Conservation (phyloP, 116 monocot species). For the Iris pallida region DNA sequence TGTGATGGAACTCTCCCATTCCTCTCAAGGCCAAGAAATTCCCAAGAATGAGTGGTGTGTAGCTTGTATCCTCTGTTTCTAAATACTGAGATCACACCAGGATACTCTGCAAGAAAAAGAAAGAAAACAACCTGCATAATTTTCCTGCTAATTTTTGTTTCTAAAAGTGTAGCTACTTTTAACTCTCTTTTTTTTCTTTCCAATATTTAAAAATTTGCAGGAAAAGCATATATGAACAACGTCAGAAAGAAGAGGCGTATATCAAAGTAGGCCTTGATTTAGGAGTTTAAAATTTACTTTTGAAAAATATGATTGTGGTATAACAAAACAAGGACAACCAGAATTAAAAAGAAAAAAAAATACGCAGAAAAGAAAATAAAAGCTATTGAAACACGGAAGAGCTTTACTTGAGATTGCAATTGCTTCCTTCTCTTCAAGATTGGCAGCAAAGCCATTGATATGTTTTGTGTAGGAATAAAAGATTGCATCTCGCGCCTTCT, state of each 20-base stretch:
- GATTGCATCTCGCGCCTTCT: conserved; percentile 45
- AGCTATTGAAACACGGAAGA: background rate
- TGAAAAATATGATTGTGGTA: too few relatives aligned
- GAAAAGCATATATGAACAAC: background rate
- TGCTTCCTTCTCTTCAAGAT: conserved; percentile 38
- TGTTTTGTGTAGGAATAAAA: conserved; percentile 61
- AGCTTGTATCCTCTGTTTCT: conserved; percentile 37
- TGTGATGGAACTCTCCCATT: conserved; percentile 24
- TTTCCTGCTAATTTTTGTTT: background rate
- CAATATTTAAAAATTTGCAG: too few relatives aligned
- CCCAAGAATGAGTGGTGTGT: conserved; percentile 80
- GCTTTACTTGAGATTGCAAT: conserved; percentile 34
- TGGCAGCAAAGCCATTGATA: conserved; percentile 70
- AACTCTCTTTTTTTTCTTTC: too few relatives aligned
- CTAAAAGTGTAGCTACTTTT: too few relatives aligned
- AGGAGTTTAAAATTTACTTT: too few relatives aligned
- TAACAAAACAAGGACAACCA: too few relatives aligned
- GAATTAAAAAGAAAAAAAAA: too few relatives aligned
- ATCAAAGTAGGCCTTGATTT: too few relatives aligned
- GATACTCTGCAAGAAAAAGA: conserved; percentile 31
- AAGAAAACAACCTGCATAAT: background rate
- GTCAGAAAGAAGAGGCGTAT: background rate
- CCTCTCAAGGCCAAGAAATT: conserved; percentile 56
- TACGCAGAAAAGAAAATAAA: too few relatives aligned
- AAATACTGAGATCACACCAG: conserved; percentile 67